These are phyloP conservation scores for Didymella sp. DNA, from an alignment of 2,329 filamentous ascomycete species.

Conservation along the genomic window DNA sequence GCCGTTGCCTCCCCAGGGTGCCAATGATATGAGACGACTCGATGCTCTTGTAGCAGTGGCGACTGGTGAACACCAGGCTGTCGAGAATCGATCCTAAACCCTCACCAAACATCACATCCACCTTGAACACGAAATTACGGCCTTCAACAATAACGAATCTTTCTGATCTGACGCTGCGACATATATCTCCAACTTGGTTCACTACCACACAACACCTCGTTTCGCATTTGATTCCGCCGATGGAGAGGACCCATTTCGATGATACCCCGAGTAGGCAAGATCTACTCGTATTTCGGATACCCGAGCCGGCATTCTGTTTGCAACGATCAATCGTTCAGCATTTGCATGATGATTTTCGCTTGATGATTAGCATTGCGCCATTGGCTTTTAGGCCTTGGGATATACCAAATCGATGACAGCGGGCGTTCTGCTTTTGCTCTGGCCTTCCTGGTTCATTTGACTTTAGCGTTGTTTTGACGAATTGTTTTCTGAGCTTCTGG, in stretches of 20 bases:
- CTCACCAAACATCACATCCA: conserved; percentile 11
- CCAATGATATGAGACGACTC: conserved; percentile 62
- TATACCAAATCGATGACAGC: conserved; percentile 40
- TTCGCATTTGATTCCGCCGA: conserved; percentile 27
- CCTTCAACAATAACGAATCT: conserved; percentile 30
- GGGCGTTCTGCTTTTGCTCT: conserved; percentile 24
- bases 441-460: neutral
- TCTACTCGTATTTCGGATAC: conserved; percentile 30
- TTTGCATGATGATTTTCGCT: conserved; percentile 19
- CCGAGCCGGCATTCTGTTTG: conserved; percentile 21
- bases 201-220: conserved; percentile 23
- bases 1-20: conserved; percentile 44
- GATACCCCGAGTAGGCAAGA: conserved; percentile 41
- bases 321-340: conserved; percentile 22
- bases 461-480: conserved; percentile 4
- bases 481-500: neutral
- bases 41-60: conserved; percentile 71
- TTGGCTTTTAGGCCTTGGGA: conserved; percentile 23
- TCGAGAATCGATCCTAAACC: conserved; percentile 35
- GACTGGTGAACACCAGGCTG: conserved; percentile 60
- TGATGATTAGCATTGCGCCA: conserved; percentile 20
- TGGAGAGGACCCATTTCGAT: conserved; percentile 38
- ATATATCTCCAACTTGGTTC: conserved; percentile 25
- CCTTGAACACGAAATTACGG: conserved; percentile 32
- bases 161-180: conserved; percentile 26